Evolutionary conservation across 2,329 filamentous ascomycete species (phyloP).

Genomic region (Trichoderma semiorbis): DNA sequence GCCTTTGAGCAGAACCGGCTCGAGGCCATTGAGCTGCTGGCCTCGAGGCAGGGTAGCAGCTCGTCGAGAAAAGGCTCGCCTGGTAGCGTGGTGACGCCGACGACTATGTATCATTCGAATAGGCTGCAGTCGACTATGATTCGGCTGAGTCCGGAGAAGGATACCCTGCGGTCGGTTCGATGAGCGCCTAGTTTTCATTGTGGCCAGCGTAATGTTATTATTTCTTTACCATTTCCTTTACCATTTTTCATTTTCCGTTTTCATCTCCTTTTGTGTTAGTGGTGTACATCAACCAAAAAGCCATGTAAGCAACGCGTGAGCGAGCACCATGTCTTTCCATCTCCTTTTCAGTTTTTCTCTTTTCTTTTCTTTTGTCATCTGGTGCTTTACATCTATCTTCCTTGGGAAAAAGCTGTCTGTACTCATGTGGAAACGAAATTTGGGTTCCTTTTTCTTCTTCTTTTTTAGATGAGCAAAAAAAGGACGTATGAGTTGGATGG

Average conservation of each 20-base stretch:
- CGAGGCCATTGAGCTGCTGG: constrained; percentile 43
- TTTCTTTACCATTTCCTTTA: neutral
- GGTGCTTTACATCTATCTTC: neutral
- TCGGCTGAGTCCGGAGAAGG: constrained; percentile 26
- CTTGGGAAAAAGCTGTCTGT: neutral
- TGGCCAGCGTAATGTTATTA: neutral
- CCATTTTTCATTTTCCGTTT: neutral
- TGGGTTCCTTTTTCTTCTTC: neutral
- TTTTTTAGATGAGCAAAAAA: neutral
- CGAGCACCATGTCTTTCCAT: neutral
- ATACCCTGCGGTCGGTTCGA: constrained; percentile 17
- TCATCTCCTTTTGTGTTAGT: neutral
- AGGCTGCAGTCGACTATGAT: constrained; percentile 21
- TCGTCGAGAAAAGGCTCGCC: constrained; percentile 31
- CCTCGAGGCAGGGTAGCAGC: constrained; percentile 25
- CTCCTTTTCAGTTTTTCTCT: neutral
- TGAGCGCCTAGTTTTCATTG: neutral
- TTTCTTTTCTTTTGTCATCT: neutral
- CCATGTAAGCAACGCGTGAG: constrained; percentile 2
- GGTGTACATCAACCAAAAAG: neutral
- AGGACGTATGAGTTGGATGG: neutral
- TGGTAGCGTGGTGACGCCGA: constrained; percentile 25
- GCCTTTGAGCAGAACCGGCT: constrained; percentile 48
- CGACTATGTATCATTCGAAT: constrained; percentile 8
- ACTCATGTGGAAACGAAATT: neutral